Conservation (phyloP, 495 filamentous ascomycete genomes). For the Aspergillus homomorphus region DNA sequence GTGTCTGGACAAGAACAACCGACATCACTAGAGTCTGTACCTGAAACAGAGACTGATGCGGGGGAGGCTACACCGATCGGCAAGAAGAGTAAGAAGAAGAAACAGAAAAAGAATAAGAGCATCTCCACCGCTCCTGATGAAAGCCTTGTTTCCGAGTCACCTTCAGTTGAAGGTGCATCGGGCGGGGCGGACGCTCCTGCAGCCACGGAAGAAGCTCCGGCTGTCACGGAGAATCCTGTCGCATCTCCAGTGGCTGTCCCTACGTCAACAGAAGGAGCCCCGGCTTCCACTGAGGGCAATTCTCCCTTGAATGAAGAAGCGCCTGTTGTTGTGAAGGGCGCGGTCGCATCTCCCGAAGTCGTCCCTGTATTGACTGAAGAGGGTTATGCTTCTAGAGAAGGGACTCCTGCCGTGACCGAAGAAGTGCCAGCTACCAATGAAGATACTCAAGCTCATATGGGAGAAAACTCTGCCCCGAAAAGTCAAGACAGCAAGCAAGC, state of each 20-base stretch:
- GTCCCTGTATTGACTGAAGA: neutral
- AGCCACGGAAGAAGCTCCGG: constrained; percentile 3
- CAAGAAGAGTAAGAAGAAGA: constrained; percentile 34
- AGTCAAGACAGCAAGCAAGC: constrained; percentile 11
- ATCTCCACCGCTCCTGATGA: constrained; percentile 7
- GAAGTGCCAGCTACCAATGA: neutral
- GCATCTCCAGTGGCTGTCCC: neutral
- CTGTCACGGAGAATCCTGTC: constrained; percentile 1
- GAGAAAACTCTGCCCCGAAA: constrained; percentile 2
- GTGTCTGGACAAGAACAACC: constrained; percentile 12
- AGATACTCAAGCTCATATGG: neutral
- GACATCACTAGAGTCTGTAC: constrained; percentile 4
- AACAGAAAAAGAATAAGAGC: constrained; percentile 29
- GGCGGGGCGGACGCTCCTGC: constrained; percentile 1
- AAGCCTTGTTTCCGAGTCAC: neutral
- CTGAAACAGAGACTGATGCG: constrained; percentile 14
- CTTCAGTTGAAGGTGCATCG: neutral
- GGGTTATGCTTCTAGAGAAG: constrained; percentile 2
- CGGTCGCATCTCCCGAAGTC: neutral
- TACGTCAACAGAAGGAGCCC: neutral
- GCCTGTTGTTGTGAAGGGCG: no score
- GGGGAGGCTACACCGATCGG: constrained; percentile 19
- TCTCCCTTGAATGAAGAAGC: no score
- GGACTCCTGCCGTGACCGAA: constrained; percentile 10
- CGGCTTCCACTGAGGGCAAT: no score